Percentiles rank a stretch among this genome's conserved stretches.
Conservation (phyloP, 2,329 filamentous ascomycete species). For the Alternaria postmessia region DNA sequence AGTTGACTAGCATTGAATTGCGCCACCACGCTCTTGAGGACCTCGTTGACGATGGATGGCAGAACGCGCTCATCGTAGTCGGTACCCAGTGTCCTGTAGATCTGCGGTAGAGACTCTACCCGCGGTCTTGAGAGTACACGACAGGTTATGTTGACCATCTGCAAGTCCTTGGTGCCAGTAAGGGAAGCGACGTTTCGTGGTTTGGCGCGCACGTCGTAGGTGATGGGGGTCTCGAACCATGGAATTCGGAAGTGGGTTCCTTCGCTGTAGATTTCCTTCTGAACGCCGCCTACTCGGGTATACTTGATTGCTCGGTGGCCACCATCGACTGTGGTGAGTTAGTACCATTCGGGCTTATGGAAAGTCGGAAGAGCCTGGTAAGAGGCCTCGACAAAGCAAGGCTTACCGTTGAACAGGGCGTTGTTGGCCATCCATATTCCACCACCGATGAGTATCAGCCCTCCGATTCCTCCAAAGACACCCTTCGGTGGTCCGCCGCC, state of each 20-base stretch:
- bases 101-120: constrained; percentile 88
- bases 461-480: constrained; percentile 63
- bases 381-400: background rate
- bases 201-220: constrained; percentile 98
- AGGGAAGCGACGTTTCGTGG: constrained; percentile 95
- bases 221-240: constrained; percentile 96
- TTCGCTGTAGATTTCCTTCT: constrained; percentile 96
- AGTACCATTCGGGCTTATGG: constrained; percentile 19
- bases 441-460: constrained; percentile 63
- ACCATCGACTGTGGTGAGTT: constrained; percentile 76
- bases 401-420: constrained; percentile 72
- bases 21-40: constrained; percentile 96
- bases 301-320: constrained; percentile 99
- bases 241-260: constrained; percentile 96
- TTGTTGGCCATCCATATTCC: constrained; percentile 66
- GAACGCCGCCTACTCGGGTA: constrained; percentile 87
- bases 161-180: constrained; percentile 97
- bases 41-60: constrained; percentile 98
- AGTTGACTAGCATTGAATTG: constrained; percentile 99
- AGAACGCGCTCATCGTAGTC: constrained; percentile 99
- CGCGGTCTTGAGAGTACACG: constrained; percentile 95
- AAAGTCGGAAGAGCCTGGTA: background rate
- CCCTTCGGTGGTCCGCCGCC: constrained; percentile 59
- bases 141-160: constrained; percentile 99
- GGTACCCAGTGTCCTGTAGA: constrained; percentile 92